Evolutionary conservation across 306 rosid genomes (phyloP).

Genomic region (Sophora flavescens): DNA sequence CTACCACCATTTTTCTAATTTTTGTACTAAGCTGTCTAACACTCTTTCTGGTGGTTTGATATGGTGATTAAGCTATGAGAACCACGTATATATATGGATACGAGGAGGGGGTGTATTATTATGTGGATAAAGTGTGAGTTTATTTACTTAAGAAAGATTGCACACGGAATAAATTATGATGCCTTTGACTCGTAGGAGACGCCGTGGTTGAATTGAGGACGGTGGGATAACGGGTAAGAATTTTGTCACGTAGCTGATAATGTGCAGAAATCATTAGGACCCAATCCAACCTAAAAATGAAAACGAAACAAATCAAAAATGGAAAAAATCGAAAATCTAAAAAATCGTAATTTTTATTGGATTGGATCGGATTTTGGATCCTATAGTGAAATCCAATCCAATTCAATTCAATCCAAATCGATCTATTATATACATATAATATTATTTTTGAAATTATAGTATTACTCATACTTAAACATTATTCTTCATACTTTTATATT

Average conservation of each 20-base stretch:
- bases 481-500: too few relatives aligned
- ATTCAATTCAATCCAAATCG: too few relatives aligned
- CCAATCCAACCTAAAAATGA: too few relatives aligned
- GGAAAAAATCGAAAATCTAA: too few relatives aligned
- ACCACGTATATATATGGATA: conserved; percentile 1
- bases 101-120: background rate
- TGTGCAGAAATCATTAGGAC: too few relatives aligned
- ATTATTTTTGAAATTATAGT: too few relatives aligned
- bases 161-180: conserved; percentile 17
- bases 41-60: background rate
- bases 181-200: background rate
- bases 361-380: too few relatives aligned
- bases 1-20: conserved; percentile 38
- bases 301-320: too few relatives aligned
- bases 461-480: too few relatives aligned
- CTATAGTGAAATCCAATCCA: too few relatives aligned
- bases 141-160: background rate
- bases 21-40: background rate
- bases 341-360: too few relatives aligned
- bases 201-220: background rate
- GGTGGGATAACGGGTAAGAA: background rate
- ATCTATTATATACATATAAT: too few relatives aligned
- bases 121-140: background rate
- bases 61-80: background rate
- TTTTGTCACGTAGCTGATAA: background rate